These are phyloP conservation scores for Ploettnerulaceae sp. DNA, from an alignment of 2,329 filamentous ascomycete genomes.

Conservation along the genomic window DNA sequence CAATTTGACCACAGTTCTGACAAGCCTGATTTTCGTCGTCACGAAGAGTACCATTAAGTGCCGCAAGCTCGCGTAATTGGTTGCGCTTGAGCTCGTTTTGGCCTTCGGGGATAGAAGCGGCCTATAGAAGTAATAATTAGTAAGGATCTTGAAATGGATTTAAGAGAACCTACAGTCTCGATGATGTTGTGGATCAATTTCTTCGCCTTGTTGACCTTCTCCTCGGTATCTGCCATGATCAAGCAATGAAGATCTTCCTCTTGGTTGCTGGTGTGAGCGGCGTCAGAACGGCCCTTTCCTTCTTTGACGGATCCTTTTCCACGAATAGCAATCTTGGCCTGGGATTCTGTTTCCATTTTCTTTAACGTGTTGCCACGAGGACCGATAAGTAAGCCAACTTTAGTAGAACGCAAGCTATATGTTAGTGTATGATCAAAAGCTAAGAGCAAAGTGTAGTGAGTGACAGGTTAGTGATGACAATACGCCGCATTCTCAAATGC, in stretches of 20 bases:
- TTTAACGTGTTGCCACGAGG: conserved; percentile 99
- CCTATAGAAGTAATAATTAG: conserved; percentile 50
- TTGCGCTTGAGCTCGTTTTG: conserved; percentile 99
- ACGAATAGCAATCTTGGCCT: conserved; percentile 97
- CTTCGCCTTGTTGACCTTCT: conserved; percentile 99
- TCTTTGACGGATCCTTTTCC: conserved; percentile 99
- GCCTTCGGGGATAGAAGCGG: conserved; percentile 95
- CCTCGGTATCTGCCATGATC: conserved; percentile 99
- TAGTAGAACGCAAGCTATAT: conserved; percentile 74
- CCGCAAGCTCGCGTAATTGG: conserved; percentile 93
- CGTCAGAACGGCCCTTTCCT: conserved; percentile 97
- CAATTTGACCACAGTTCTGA: conserved; percentile 98
- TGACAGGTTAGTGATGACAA: conserved; percentile 36
- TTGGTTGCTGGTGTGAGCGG: conserved; percentile 98
- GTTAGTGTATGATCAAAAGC: conserved; percentile 65
- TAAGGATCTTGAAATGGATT: not conserved
- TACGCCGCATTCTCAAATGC: conserved; percentile 32
- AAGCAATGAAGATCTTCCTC: conserved; percentile 98
- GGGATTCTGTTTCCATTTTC: conserved; percentile 98
- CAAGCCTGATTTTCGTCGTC: conserved; percentile 99
- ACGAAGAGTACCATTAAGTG: conserved; percentile 96
- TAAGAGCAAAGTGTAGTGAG: conserved; percentile 34
- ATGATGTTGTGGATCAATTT: conserved; percentile 98
- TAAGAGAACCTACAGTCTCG: conserved; percentile 72
- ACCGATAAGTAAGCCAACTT: conserved; percentile 99